Conservation (phyloP, 1,284 basidiomycete species). For the Apiotrichum akiyoshidainum region DNA sequence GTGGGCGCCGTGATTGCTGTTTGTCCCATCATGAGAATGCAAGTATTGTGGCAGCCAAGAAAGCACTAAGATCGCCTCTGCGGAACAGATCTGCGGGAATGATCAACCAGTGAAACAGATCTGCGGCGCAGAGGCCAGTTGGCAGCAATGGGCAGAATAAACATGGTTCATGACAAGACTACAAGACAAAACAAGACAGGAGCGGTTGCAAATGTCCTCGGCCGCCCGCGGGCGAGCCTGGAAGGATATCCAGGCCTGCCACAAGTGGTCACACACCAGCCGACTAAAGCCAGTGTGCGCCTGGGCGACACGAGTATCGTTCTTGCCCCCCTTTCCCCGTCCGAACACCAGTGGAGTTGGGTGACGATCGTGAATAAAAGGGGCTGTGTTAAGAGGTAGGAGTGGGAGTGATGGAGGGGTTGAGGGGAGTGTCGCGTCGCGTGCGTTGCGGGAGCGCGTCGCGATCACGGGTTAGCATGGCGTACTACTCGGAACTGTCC, state of each 20-base stretch:
- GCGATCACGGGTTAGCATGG: too few species aligned
- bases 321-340: constrained; percentile 50
- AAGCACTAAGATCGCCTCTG: too few species aligned
- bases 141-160: background rate
- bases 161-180: background rate
- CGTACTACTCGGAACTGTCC: too few species aligned
- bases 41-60: too few species aligned
- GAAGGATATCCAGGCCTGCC: constrained; percentile 4
- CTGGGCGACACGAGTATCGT: constrained; percentile 18
- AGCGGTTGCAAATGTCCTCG: constrained; percentile 13
- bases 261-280: constrained; percentile 15
- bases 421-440: background rate
- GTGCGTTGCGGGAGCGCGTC: background rate
- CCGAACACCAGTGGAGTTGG: constrained; percentile 38
- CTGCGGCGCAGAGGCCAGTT: background rate
- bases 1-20: constrained; percentile 52
- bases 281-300: constrained; percentile 24
- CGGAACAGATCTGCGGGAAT: too few species aligned
- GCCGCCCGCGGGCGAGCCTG: constrained; percentile 17
- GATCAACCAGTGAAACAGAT: background rate
- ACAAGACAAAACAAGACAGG: background rate
- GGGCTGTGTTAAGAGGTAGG: constrained; percentile 19
- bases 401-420: background rate
- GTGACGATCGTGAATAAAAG: constrained; percentile 48
- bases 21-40: too few species aligned